phyloP scores from a whole-genome alignment of 2,329 filamentous ascomycete species.

The Botrytis paeoniae region DNA sequence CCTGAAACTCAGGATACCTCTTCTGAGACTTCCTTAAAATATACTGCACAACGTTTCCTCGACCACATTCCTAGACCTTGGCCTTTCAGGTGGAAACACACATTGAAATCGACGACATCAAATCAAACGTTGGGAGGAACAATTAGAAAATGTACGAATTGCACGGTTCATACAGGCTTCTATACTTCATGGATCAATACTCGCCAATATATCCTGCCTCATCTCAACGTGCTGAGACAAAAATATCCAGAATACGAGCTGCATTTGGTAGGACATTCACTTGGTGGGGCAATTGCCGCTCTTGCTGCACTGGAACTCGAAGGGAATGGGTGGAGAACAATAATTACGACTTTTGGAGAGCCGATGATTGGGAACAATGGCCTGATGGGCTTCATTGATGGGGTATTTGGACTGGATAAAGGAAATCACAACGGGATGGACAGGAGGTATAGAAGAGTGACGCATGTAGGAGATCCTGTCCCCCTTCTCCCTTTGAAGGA shows the following conservation, averaged over 20 bases:
- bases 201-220: slow-evolving; percentile 63
- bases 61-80: neutral
- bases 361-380: slow-evolving; percentile 63
- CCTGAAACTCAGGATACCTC: slow-evolving; percentile 17
- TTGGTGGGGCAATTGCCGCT: slow-evolving; percentile 88
- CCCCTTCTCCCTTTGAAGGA: slow-evolving; percentile 80
- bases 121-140: neutral
- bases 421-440: neutral
- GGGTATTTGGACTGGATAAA: slow-evolving; percentile 22
- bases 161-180: slow-evolving; percentile 91
- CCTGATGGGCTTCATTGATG: slow-evolving; percentile 42
- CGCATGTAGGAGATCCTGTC: slow-evolving; percentile 83
- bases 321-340: slow-evolving; percentile 67
- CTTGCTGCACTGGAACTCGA: slow-evolving; percentile 81
- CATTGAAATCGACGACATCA: neutral
- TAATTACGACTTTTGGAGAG: slow-evolving; percentile 90
- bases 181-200: slow-evolving; percentile 79
- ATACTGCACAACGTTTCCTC: neutral
- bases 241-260: slow-evolving; percentile 70
- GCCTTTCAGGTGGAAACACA: neutral
- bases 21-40: neutral
- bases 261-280: slow-evolving; percentile 78
- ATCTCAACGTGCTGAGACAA: slow-evolving; percentile 57
- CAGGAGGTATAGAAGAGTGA: slow-evolving; percentile 68
- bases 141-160: slow-evolving; percentile 68